Base-by-base conservation (phyloP, 2,329 filamentous ascomycete genomes). In the Emergomyces africanus region DNA sequence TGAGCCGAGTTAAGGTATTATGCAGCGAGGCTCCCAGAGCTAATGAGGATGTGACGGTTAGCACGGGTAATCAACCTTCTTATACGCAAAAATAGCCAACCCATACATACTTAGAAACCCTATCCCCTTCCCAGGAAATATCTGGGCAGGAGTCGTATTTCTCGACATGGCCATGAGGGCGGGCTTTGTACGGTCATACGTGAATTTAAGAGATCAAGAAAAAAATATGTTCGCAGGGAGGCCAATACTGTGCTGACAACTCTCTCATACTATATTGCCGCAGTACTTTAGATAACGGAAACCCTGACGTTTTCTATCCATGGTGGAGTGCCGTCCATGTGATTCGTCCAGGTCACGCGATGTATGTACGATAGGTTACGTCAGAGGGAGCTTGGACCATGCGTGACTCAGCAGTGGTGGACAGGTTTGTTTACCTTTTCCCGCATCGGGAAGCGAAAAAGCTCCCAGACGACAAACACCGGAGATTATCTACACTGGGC, bases 11-110 rank as follows among this genome's bases (percentile, higher is more conserved):
- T 61, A 97, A 76, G 67, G 95, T 82, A 69, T 96, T 90, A 74
- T 97, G 90, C 41, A 99, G 82, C 2, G 91, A 96, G 63, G 90
- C 88, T 59, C 94, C 94, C 60, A 99, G 84, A 55, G 86, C 90
- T 95, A 70, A 57, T 25, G 23, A 62, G 37, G 53, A 54, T 51
- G 51, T 1, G 39, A 57, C 50, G 57, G 46, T 60, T 51, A 59
- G 57, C 58, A 44, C 25, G 37, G 23, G 2, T 23, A 25, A 37
- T 25, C 25, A 44, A 23, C 2, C 25, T 25, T 23, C 10, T 10
- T 42, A 44, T 61, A 57, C 69, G 71, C 20, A 63, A 62, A 54
- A 57, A 30, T 6, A 50, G 59, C 28, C 20, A 64, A 59, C 69
- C n/a, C n/a, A n/a, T n/a, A n/a, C 72, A 64, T 74, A 75, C 77